Evolutionary conservation across 331 rosid species (phyloP).

Genomic region (Rosa hybrid): DNA sequence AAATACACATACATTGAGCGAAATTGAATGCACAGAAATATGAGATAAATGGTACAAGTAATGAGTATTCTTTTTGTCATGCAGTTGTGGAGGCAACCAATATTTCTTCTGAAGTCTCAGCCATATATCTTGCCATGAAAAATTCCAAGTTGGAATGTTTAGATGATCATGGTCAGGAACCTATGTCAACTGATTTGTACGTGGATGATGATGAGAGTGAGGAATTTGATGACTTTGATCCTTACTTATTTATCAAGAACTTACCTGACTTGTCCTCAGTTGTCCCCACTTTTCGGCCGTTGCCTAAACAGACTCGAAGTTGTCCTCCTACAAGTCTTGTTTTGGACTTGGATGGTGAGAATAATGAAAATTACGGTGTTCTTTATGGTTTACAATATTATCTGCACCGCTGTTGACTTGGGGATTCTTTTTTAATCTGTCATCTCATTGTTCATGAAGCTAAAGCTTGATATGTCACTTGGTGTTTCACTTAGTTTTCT

Average conservation of each 20-base stretch:
- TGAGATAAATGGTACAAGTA: conserved; percentile 35
- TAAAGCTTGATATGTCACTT: background rate
- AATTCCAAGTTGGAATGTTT: conserved; percentile 90
- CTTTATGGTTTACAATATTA: background rate
- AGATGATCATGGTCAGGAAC: conserved; percentile 84
- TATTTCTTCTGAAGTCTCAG: conserved; percentile 76
- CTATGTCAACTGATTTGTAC: conserved; percentile 69
- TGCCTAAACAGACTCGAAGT: conserved; percentile 96
- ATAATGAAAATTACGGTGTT: background rate
- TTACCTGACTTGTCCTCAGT: conserved; percentile 83
- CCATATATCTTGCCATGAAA: conserved; percentile 78
- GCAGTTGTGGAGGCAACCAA: conserved; percentile 65
- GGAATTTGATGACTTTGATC: conserved; percentile 90
- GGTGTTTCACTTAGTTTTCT: background rate
- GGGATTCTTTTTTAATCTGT: background rate
- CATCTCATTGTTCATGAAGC: background rate
- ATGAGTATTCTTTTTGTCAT: conserved; percentile 34
- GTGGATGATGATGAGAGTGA: conserved; percentile 75
- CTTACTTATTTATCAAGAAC: conserved; percentile 91
- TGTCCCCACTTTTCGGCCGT: conserved; percentile 87
- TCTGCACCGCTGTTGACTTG: background rate
- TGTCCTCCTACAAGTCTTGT: conserved; percentile 94
- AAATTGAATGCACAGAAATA: conserved; percentile 9
- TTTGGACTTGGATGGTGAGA: conserved; percentile 96
- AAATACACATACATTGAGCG: conserved; percentile 25